Conservation (phyloP, 345 rosid genomes). For the Eucalyptus paniculata region DNA sequence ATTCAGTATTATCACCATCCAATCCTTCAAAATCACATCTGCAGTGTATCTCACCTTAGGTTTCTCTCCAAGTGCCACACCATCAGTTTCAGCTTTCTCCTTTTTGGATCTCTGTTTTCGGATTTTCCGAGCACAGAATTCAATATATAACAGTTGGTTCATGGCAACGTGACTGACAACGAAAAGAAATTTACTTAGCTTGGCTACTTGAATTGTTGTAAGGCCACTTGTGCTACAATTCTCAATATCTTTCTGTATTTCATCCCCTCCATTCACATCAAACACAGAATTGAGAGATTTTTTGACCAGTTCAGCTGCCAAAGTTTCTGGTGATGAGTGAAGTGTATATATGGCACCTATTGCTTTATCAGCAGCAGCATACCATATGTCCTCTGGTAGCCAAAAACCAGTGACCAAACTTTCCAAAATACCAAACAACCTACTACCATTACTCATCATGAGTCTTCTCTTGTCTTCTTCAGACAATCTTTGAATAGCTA, state of each 20-base stretch:
- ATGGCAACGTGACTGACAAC: conserved; percentile 82
- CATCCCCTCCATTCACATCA: conserved; percentile 29
- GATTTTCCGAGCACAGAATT: conserved; percentile 75
- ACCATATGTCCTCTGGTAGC: conserved; percentile 86
- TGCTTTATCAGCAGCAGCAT: conserved; percentile 92
- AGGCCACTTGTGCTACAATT: conserved; percentile 7
- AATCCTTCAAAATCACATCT: background rate
- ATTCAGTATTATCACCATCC: background rate
- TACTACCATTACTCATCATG: conserved; percentile 57
- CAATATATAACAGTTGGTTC: conserved; percentile 92
- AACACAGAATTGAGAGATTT: conserved; percentile 56
- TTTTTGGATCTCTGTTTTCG: conserved; percentile 65
- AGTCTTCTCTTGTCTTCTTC: conserved; percentile 73
- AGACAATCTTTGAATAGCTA: conserved; percentile 79
- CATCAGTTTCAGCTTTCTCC: conserved; percentile 25
- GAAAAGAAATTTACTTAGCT: conserved; percentile 78
- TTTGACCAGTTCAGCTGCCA: conserved; percentile 60
- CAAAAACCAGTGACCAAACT: conserved; percentile 72
- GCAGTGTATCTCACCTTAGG: conserved; percentile 18
- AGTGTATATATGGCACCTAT: conserved; percentile 59
- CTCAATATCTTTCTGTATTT: conserved; percentile 25
- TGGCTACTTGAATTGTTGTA: conserved; percentile 55
- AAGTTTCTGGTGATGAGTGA: conserved; percentile 86
- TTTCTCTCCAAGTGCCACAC: background rate
- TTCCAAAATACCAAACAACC: conserved; percentile 61